phyloP scores from a whole-genome alignment of 2,329 filamentous ascomycete genomes.

The Phialocephala sp. region DNA sequence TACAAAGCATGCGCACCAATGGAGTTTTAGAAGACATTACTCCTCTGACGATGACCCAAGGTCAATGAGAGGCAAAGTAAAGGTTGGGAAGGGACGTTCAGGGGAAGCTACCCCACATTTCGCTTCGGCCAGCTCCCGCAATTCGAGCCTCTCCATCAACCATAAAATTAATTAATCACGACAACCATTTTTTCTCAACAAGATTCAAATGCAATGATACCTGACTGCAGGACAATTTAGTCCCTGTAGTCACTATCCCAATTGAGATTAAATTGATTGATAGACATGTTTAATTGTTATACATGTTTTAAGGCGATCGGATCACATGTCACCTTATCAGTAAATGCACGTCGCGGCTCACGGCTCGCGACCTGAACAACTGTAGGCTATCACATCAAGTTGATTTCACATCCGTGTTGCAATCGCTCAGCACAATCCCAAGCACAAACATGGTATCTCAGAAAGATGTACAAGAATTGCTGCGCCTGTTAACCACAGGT shows the following conservation, averaged over 20 bases:
- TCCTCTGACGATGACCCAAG: no score
- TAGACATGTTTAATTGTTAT: neutral
- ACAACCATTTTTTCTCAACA: neutral
- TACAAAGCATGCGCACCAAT: no score
- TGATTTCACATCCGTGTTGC: neutral
- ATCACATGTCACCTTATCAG: neutral
- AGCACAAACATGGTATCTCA: slow-evolving; percentile 53
- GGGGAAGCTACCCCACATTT: slow-evolving; percentile 17
- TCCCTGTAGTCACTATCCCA: neutral
- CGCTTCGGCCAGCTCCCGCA: slow-evolving; percentile 3
- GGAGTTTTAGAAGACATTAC: no score
- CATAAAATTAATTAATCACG: neutral
- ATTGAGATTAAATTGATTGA: neutral
- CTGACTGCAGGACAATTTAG: neutral
- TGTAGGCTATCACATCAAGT: neutral
- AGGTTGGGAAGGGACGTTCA: neutral
- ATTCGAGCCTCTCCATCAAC: no score
- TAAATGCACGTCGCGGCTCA: neutral
- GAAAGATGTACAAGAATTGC: slow-evolving; percentile 64
- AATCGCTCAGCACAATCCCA: neutral
- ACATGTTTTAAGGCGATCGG: neutral
- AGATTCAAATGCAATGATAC: neutral
- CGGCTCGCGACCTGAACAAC: neutral
- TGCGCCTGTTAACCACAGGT: slow-evolving; percentile 61
- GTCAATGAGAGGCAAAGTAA: no score